Conservation (phyloP, 176 grass and related monocot species). For the Oryza coarctata region DNA sequence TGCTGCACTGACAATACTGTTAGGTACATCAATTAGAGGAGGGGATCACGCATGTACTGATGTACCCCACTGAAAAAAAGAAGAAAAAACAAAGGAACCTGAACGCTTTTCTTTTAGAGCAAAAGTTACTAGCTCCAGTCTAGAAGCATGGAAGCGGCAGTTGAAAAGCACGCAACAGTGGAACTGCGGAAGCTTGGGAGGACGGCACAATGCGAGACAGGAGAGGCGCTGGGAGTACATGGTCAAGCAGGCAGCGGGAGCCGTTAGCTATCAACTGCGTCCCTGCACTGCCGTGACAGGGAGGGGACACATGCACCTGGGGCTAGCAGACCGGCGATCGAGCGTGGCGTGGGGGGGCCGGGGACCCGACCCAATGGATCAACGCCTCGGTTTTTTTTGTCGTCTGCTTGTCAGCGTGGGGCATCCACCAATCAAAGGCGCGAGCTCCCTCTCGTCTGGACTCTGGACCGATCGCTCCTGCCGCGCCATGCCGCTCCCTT, state of each 20-base stretch:
- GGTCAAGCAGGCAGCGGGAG: background rate
- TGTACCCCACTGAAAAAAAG: background rate
- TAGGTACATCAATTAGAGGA: slow-evolving; percentile 24
- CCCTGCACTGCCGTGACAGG: too few species aligned
- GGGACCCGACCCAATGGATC: background rate
- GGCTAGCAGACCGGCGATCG: background rate
- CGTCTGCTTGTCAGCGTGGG: background rate
- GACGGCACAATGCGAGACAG: background rate
- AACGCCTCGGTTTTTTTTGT: background rate
- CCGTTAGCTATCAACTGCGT: slow-evolving; percentile 2
- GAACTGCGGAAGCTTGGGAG: background rate
- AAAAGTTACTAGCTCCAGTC: background rate
- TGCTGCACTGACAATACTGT: background rate
- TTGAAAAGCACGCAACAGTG: background rate
- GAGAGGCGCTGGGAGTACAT: background rate
- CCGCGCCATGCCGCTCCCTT: background rate
- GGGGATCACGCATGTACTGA: background rate
- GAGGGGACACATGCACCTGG: background rate
- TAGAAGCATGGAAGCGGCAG: background rate
- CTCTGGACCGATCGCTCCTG: background rate
- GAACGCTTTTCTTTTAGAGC: background rate
- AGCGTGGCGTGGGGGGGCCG: background rate
- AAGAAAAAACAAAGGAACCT: background rate
- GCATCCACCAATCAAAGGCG: background rate
- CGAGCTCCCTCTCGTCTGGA: background rate